Evolutionary conservation across 2,329 filamentous ascomycete species (phyloP).

Genomic region (Alternaria gansuensis): DNA sequence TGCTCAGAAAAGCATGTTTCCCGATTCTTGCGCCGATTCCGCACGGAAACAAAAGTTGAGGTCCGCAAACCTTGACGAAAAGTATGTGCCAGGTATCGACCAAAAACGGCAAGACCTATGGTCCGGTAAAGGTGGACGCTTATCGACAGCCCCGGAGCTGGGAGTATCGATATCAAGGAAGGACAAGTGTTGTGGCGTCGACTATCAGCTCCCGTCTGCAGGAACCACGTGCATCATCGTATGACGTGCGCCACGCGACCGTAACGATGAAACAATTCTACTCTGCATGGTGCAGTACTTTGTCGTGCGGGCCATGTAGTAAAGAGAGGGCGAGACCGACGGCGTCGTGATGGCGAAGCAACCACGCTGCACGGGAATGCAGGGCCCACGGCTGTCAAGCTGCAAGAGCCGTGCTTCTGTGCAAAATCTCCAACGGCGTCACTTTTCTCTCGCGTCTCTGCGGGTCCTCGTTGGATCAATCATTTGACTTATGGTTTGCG

Average conservation of each 20-base stretch:
- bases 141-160: conserved; percentile 1
- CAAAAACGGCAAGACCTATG: not conserved
- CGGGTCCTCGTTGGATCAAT: not conserved
- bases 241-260: conserved; percentile 3
- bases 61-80: conserved; percentile 2
- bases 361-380: not conserved
- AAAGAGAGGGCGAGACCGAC: not conserved
- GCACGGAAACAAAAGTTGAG: not conserved
- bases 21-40: not conserved
- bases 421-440: not conserved
- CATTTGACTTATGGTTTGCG: conserved; percentile 1
- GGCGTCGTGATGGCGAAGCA: conserved; percentile 8
- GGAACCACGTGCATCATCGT: conserved; percentile 6
- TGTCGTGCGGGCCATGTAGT: not conserved
- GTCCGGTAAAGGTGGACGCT: not conserved
- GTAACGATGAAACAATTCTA: too few species aligned
- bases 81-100: not conserved
- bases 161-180: not conserved
- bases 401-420: not conserved
- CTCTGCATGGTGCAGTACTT: not conserved
- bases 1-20: not conserved
- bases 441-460: conserved; percentile 5
- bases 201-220: conserved; percentile 4
- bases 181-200: not conserved
- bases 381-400: conserved; percentile 8